Conservation (phyloP, 495 filamentous ascomycete species). For the Trypethelium eluteriae region DNA sequence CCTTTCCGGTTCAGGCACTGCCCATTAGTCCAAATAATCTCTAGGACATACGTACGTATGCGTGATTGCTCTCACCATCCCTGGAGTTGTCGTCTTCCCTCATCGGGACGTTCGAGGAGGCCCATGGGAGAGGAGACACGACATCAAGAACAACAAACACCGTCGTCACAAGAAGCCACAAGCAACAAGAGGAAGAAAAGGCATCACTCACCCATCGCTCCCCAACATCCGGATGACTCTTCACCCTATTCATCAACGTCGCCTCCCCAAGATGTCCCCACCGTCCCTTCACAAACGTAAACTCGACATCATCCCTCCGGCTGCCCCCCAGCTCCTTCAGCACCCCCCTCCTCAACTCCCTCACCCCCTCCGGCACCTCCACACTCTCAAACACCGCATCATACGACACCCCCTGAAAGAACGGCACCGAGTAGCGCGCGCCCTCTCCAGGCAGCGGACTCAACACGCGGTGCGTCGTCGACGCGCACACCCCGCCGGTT, state of each 20-base stretch:
- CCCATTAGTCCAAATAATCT: no score
- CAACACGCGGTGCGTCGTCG: slow-evolving; percentile 75
- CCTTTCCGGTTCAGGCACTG: no score
- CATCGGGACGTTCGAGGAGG: no score
- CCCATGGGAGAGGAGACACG: neutral
- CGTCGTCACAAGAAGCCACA: no score
- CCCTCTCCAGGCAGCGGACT: slow-evolving; percentile 55
- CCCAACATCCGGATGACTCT: slow-evolving; percentile 85
- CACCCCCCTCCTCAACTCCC: slow-evolving; percentile 47
- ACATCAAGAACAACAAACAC: no score
- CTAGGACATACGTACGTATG: no score
- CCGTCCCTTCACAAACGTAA: slow-evolving; percentile 62
- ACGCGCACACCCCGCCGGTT: slow-evolving; percentile 77
- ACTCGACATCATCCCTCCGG: slow-evolving; percentile 64
- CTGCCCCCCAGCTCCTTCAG: slow-evolving; percentile 45
- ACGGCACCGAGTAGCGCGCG: slow-evolving; percentile 74
- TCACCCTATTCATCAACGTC: slow-evolving; percentile 72
- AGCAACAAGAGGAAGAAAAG: neutral
- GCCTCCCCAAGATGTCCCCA: slow-evolving; percentile 71
- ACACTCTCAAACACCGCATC: slow-evolving; percentile 74
- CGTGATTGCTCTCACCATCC: no score
- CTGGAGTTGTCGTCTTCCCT: no score
- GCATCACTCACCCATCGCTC: slow-evolving; percentile 53
- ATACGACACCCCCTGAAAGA: slow-evolving; percentile 85
- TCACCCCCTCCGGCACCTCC: slow-evolving; percentile 60